Evolutionary conservation across 352 stramenopile genomes (phyloP).

Genomic region (Globisporangium splendens): DNA sequence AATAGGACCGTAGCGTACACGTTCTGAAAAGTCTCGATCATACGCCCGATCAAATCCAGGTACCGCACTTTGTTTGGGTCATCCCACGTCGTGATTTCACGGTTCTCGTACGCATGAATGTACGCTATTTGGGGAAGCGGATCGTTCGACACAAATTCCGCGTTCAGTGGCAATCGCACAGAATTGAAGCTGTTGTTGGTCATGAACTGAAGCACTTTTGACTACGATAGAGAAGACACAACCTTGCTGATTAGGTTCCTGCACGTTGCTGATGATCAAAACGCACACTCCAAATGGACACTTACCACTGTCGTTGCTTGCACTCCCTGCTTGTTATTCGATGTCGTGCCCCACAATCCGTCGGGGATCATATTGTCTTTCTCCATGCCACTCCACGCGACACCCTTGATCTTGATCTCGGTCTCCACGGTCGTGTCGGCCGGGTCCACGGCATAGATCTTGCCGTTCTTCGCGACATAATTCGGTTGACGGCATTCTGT

Average conservation of each 20-base stretch:
- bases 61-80: conserved; percentile 45
- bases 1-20: conserved; percentile 48
- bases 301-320: conserved; percentile 46
- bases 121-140: conserved; percentile 40
- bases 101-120: conserved; percentile 63
- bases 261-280: background rate
- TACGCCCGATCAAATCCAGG: conserved; percentile 49
- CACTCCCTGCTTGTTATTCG: conserved; percentile 29
- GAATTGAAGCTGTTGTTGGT: conserved; percentile 64
- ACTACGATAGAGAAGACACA: conserved; percentile 14
- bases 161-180: conserved; percentile 54
- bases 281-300: background rate
- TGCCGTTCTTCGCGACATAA: conserved; percentile 49
- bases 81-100: conserved; percentile 46
- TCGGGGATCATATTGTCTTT: conserved; percentile 67
- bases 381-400: conserved; percentile 67
- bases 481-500: conserved; percentile 61
- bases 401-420: conserved; percentile 59
- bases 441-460: conserved; percentile 55
- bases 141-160: conserved; percentile 40
- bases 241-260: background rate
- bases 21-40: conserved; percentile 55
- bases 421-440: conserved; percentile 30
- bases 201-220: conserved; percentile 46
- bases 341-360: conserved; percentile 39